These are phyloP conservation scores for Suhomyces panamericanus DNA, from an alignment of 1,139 yeast species.

Conservation along the genomic window DNA sequence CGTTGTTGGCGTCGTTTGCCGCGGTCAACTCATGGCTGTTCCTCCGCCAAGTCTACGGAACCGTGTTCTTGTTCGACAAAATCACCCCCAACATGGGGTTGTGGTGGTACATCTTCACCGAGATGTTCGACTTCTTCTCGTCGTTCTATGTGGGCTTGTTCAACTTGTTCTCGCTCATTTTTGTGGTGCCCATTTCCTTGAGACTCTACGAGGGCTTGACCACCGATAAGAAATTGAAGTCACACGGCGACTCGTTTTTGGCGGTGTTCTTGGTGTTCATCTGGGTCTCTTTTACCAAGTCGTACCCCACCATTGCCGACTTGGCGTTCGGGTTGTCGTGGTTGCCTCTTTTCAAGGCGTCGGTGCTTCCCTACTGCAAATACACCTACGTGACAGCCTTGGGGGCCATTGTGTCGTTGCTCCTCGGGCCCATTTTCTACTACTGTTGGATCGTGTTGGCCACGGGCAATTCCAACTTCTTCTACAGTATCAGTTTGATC, in stretches of 20 bases:
- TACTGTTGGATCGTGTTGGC: constrained; percentile 94
- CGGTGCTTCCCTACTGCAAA: constrained; percentile 38
- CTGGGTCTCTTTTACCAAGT: constrained; percentile 70
- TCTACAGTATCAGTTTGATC: constrained; percentile 87
- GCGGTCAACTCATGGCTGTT: constrained; percentile 47
- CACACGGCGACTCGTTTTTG: constrained; percentile 57
- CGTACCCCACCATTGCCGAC: constrained; percentile 90
- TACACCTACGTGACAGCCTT: constrained; percentile 37
- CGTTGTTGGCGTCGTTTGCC: constrained; percentile 36
- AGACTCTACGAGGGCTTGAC: constrained; percentile 48
- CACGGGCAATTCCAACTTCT: constrained; percentile 93
- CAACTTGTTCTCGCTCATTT: constrained; percentile 70
- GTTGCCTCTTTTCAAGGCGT: constrained; percentile 54
- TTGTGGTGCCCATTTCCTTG: constrained; percentile 71
- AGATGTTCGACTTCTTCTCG: constrained; percentile 86
- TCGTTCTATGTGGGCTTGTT: constrained; percentile 83
- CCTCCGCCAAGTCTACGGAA: constrained; percentile 60
- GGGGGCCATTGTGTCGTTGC: constrained; percentile 38
- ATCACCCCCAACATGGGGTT: constrained; percentile 84
- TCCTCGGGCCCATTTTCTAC: constrained; percentile 83
- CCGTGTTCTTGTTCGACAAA: constrained; percentile 60
- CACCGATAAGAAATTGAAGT: constrained; percentile 8
- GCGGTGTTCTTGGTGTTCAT: constrained; percentile 64
- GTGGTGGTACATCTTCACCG: constrained; percentile 99
- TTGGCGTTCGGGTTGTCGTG: constrained; percentile 66